Conservation (phyloP, 345 rosid species). For the Salix arbutifolia region DNA sequence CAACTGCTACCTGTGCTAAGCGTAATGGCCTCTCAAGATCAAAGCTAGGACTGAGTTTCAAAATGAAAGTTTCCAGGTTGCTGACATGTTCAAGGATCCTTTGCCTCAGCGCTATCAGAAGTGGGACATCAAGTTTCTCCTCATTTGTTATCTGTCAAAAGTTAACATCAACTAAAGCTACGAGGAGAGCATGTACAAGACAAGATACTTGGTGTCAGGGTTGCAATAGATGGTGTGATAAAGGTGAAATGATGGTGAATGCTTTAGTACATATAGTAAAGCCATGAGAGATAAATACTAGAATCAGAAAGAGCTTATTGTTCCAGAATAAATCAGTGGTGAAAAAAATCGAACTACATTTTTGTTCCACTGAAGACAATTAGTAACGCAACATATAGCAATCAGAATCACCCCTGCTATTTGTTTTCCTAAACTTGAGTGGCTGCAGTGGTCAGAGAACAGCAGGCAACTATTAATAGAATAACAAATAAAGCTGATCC, state of each 20-base stretch:
- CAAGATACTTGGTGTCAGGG: background rate
- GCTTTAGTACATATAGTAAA: background rate
- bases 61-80: constrained; percentile 59
- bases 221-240: background rate
- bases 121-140: constrained; percentile 58
- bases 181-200: background rate
- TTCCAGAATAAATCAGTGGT: background rate
- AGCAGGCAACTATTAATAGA: background rate
- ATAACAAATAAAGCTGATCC: background rate
- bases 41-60: constrained; percentile 50
- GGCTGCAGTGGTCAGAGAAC: background rate
- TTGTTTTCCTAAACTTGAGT: background rate
- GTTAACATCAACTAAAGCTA: constrained; percentile 11
- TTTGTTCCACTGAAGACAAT: background rate
- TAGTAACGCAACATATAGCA: background rate
- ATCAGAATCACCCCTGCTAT: background rate
- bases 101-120: constrained; percentile 69
- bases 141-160: constrained; percentile 54
- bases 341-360: background rate
- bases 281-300: background rate
- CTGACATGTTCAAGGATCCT: constrained; percentile 60
- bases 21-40: constrained; percentile 58
- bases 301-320: background rate
- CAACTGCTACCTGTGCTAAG: constrained; percentile 78
- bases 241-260: background rate